Percentiles rank a stretch among this genome's conserved stretches.
Conservation (phyloP, 208 protist genomes). For the Cochliopodium minus region DNA sequence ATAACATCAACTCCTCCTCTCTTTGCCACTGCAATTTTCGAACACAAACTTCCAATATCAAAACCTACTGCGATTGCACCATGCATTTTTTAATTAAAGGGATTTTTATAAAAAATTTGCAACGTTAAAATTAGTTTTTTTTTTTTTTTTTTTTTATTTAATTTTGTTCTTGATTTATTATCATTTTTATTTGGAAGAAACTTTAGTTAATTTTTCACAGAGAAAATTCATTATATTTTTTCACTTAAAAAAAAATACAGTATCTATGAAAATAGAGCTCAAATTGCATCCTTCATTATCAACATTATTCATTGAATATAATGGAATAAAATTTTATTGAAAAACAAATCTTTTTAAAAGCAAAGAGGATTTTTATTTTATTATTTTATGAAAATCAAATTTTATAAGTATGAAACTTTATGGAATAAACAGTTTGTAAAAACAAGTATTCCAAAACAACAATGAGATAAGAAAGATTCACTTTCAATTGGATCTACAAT, state of each 20-base stretch:
- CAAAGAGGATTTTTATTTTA: constrained; percentile 7
- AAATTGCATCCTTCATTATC: too few relatives aligned
- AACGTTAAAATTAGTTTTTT: constrained; percentile 7
- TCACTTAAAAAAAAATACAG: constrained; percentile 2
- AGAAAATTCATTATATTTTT: neutral
- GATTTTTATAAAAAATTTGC: neutral
- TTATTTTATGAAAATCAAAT: constrained; percentile 1
- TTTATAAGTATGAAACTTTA: neutral
- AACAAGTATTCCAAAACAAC: constrained; percentile 8
- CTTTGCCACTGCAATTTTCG: constrained; percentile 55
- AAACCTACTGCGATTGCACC: too few relatives aligned
- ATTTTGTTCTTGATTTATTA: neutral
- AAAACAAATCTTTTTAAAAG: constrained; percentile 4
- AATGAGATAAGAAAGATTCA: constrained; percentile 6
- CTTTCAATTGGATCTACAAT: too few relatives aligned
- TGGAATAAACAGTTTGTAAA: neutral
- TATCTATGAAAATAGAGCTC: constrained; percentile 2
- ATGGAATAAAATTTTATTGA: constrained; percentile 9
- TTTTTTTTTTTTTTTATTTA: constrained; percentile 4
- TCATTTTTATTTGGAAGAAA: constrained; percentile 1
- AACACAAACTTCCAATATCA: constrained; percentile 66
- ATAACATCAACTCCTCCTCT: constrained; percentile 63
- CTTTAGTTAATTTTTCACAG: neutral
- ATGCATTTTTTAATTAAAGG: too few relatives aligned
- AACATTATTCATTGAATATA: too few relatives aligned